phyloP scores from a whole-genome alignment of 176 grass and related monocot genomes.

The Raddia guianensis region DNA sequence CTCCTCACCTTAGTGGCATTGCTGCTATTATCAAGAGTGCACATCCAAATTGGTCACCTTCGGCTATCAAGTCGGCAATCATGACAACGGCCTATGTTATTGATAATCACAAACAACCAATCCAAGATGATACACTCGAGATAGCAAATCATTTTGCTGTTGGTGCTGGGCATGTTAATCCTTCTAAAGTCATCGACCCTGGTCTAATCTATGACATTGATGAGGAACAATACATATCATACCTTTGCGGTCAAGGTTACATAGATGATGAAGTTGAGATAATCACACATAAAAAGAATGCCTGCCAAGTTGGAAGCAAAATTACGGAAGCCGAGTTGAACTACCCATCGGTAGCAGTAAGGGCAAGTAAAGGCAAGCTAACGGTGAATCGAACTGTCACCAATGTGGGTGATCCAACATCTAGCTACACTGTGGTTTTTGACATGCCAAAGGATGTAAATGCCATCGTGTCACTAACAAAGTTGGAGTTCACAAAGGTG shows the following conservation, averaged over 20 bases:
- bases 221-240: slow-evolving; percentile 32
- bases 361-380: not conserved
- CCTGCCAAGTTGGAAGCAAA: slow-evolving; percentile 26
- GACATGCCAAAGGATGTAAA: slow-evolving; percentile 39
- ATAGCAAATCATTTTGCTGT: slow-evolving; percentile 30
- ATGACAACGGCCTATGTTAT: slow-evolving; percentile 45
- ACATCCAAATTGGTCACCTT: slow-evolving; percentile 49
- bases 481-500: slow-evolving; percentile 39
- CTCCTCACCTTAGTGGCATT: slow-evolving; percentile 59
- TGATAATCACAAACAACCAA: slow-evolving; percentile 11
- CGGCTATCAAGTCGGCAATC: slow-evolving; percentile 46
- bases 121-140: slow-evolving; percentile 32
- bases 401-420: slow-evolving; percentile 33
- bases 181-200: slow-evolving; percentile 29
- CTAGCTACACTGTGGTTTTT: slow-evolving; percentile 29
- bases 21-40: slow-evolving; percentile 46
- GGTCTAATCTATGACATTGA: slow-evolving; percentile 49
- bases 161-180: slow-evolving; percentile 51
- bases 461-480: slow-evolving; percentile 22
- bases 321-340: slow-evolving; percentile 42
- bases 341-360: slow-evolving; percentile 40
- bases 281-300: slow-evolving; percentile 28
- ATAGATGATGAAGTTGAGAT: slow-evolving; percentile 20
- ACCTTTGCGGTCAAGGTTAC: slow-evolving; percentile 40
- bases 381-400: slow-evolving; percentile 39